Evolutionary conservation across 2,329 filamentous ascomycete species (phyloP), one percentile per base, ranked within the genome.

Genomic region (Metarhizium humberi): DNA sequence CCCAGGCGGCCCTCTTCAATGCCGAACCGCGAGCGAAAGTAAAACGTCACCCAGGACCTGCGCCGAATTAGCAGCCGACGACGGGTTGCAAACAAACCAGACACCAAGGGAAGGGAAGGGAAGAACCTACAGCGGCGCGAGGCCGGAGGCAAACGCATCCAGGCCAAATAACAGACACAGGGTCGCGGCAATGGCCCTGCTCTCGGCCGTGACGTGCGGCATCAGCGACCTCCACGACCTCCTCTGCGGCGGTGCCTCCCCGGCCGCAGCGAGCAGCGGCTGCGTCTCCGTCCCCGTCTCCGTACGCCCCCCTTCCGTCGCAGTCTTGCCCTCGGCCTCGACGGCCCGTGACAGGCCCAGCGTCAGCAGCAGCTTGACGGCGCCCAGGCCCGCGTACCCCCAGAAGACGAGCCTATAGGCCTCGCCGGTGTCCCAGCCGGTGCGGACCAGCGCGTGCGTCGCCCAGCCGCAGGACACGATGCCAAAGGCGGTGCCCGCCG

Each of bases 131-230:
- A 82, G 63, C 25, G 83, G 81, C 4, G 84, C 85, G 66, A 92
- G 78, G 2, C 88, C 87, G 1, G 83, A 86, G 1, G 85, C 86
- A 55, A 90, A 79, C 0, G 83, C 80, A 66, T 91, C 87, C 6
- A 90, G 63, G 1, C 78, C 78, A 61, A 90, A 86, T 1, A 92
- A 72, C 7, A 86, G 68, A 63, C 84, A 87, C 0, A 92, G 74
- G 51, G 82, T 80, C 52, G 79, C 66, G 6, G 88, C 72, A 34
- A 84, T 75, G 0, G 71, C 63, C 6, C 77, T 70, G 40, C 78
- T 84, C n/a, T 79, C 72, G 3, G 67, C 69, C 5, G 81, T 82
- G 20, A 90, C 81, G 2, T 78, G 71, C 0, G 82, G 78, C 34
- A 87, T 66, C n/a, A 82, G 65, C 2, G 47, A 45, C 18, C 29